Conservation (phyloP, 139 green algal genomes). For the Chlorella sp. region DNA sequence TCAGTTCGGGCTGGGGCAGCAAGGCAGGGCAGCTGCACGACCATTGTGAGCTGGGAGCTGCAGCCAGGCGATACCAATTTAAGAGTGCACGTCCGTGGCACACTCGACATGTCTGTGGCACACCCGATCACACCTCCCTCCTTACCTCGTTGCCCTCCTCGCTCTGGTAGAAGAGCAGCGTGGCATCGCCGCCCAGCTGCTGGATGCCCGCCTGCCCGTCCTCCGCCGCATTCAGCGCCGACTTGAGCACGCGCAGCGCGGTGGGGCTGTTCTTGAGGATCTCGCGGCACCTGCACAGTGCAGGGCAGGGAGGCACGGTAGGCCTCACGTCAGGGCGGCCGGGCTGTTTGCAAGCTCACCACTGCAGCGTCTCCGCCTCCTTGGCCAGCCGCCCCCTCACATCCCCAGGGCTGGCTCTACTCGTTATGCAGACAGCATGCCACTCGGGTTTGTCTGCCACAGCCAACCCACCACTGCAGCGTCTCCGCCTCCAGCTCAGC, state of each 20-base stretch:
- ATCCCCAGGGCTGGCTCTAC: no score
- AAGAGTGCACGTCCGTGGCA: no score
- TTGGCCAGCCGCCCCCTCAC: no score
- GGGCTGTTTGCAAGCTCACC: no score
- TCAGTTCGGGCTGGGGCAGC: no score
- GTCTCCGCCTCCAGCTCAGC: slow-evolving; percentile 90
- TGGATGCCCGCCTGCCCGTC: slow-evolving; percentile 95
- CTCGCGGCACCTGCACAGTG: slow-evolving; percentile 82
- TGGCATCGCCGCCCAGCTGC: slow-evolving; percentile 94
- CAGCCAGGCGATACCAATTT: no score
- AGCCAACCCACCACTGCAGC: slow-evolving; percentile 72
- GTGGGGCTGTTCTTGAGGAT: slow-evolving; percentile 96
- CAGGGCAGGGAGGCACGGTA: not conserved
- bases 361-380: slow-evolving; percentile 88
- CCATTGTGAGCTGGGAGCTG: no score
- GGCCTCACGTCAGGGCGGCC: no score
- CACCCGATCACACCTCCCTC: not conserved
- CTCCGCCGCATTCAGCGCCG: slow-evolving; percentile 94
- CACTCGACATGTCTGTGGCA: no score
- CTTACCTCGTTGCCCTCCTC: slow-evolving; percentile 92
- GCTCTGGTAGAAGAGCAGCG: slow-evolving; percentile 95
- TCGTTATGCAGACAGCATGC: no score
- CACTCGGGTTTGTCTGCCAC: no score
- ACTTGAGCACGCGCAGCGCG: slow-evolving; percentile 93
- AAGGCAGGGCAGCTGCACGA: not conserved